These are phyloP conservation scores for Chlorella variabilis DNA, from an alignment of 163 green algal species.

Conservation along the genomic window DNA sequence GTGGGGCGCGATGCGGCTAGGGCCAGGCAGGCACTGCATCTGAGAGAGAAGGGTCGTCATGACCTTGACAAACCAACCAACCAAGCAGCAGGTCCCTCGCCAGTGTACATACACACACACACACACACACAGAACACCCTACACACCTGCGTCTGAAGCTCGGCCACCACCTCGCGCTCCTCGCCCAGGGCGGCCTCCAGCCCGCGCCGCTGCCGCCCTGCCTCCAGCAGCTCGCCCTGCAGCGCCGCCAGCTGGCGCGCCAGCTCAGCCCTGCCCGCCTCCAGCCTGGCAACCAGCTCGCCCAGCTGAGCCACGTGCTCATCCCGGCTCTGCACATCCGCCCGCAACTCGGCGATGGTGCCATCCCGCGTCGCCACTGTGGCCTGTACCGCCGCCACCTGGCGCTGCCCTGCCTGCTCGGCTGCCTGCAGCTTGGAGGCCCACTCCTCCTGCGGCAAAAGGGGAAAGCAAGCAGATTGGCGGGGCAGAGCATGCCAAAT, in stretches of 20 bases:
- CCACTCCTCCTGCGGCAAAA: constrained; percentile 30
- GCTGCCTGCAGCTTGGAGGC: background rate
- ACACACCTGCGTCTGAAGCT: constrained; percentile 31
- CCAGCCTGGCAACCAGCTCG: background rate
- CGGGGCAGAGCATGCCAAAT: background rate
- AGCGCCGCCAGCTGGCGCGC: constrained; percentile 20
- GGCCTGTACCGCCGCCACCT: constrained; percentile 19
- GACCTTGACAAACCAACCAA: too few species aligned
- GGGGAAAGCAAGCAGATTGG: background rate
- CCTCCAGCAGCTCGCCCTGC: constrained; percentile 4
- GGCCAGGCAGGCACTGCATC: too few species aligned
- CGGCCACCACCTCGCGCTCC: constrained; percentile 1
- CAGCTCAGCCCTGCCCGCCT: constrained; percentile 32
- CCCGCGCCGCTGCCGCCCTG: background rate
- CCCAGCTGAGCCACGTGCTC: background rate
- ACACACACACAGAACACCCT: too few species aligned
- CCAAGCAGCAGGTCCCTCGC: too few species aligned
- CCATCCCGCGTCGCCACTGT: constrained; percentile 13
- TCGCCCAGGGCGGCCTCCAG: constrained; percentile 2
- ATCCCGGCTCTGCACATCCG: background rate
- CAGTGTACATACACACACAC: too few species aligned
- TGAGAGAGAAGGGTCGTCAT: too few species aligned
- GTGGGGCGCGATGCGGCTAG: too few species aligned
- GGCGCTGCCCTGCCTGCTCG: background rate
- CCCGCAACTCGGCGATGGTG: constrained; percentile 16